Evolutionary conservation across 345 rosid genomes (phyloP), one percentile per base, ranked within the genome.

Genomic region (Erysimum cheiranthoides): DNA sequence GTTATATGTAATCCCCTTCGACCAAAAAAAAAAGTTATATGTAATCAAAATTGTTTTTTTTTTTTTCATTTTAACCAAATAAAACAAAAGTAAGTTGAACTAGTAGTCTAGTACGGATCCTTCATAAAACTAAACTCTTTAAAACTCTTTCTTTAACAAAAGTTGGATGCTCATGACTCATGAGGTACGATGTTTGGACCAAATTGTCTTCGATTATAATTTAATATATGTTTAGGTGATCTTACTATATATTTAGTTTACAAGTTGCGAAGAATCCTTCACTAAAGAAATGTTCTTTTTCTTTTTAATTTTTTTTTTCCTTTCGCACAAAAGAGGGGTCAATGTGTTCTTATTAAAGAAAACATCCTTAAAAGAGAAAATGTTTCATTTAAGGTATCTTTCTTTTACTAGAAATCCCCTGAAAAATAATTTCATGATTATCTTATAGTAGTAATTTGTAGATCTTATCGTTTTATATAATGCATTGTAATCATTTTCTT

Each of bases 311-410:
- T n/a, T 57, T 53, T 3, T 40, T 18, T 60, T 42, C 34, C 66
- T 70, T 77, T 63, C n/a, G 66, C 66, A 57, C 42, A 31, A 58
- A 77, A 39, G 68, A 47, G 71, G 80, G 72, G 58, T 77, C 77
- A 49, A 49, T 57, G 71, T 71, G 68, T 77, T 65, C 68, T 70
- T 38, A 71, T 64, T 49, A 57, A 77, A 65, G 73, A 77, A 57
- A 77, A 77, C 77, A 77, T 71, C 80, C 80, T 77, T 65, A 77
- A 77, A 77, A 71, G 73, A 71, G 61, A 49, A 77, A 71, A 65
- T 65, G 76, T 77, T 71, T 77, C 80, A 39, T 77, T 77, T 71
- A 77, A 77, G 80, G 80, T 77, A 77, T 77, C 76, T 71, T 77
- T 72, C 72, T 71, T 77, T 71, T 32, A 8, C 2, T 5, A 36